These are phyloP conservation scores for Xerocomus nothofagi DNA, from an alignment of 1,284 basidiomycete species.

Conservation along the genomic window DNA sequence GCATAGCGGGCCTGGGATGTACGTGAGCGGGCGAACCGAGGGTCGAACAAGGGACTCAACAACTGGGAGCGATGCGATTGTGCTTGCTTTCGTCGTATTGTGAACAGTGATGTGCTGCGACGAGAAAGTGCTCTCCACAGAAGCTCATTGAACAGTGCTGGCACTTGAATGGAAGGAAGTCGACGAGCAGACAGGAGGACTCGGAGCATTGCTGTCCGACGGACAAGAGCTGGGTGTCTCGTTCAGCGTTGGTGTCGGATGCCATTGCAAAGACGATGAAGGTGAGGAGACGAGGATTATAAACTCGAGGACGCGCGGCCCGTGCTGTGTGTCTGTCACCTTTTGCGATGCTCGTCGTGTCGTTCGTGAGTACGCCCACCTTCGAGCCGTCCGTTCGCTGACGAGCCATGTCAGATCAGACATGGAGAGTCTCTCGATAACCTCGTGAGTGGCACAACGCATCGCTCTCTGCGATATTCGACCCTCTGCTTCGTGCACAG, in stretches of 20 bases:
- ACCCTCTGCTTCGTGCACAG: conserved; percentile 31
- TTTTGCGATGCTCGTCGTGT: conserved; percentile 21
- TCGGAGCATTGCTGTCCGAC: conserved; percentile 73
- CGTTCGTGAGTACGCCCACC: conserved; percentile 22
- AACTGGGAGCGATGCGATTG: conserved; percentile 72
- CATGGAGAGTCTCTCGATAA: conserved; percentile 82
- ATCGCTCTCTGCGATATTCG: not conserved
- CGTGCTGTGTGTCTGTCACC: not conserved
- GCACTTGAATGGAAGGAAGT: conserved; percentile 83
- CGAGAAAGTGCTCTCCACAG: conserved; percentile 75
- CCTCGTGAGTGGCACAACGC: conserved; percentile 39
- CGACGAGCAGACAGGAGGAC: conserved; percentile 62
- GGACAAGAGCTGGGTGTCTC: conserved; percentile 55
- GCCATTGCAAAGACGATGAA: conserved; percentile 8
- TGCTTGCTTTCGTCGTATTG: conserved; percentile 69
- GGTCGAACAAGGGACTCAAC: conserved; percentile 39
- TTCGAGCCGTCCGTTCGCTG: conserved; percentile 31
- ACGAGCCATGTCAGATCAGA: conserved; percentile 50
- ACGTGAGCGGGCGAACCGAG: conserved; percentile 8
- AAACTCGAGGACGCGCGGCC: conserved; percentile 28
- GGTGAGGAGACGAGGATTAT: conserved; percentile 16
- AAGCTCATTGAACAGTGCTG: conserved; percentile 66
- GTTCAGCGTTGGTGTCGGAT: conserved; percentile 33
- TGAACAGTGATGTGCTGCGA: conserved; percentile 60
- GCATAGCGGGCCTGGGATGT: conserved; percentile 62